Percentiles rank a stretch among this genome's conserved stretches.
Evolutionary conservation across 768 basidiomycete genomes (phyloP).

Genomic region (Multifurca ochricompacta): DNA sequence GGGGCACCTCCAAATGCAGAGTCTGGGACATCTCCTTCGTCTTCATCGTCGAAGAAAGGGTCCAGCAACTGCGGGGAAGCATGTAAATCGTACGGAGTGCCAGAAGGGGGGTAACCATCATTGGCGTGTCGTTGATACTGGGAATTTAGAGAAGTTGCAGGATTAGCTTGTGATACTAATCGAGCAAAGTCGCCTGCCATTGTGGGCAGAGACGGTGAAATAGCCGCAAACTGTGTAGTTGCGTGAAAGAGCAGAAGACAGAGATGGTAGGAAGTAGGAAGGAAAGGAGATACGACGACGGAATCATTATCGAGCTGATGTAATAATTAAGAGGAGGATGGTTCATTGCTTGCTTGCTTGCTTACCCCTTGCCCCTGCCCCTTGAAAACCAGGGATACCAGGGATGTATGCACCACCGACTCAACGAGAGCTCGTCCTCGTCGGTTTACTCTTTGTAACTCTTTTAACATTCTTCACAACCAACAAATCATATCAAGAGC

Average conservation of each 20-base stretch:
- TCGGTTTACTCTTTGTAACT: conserved; percentile 24
- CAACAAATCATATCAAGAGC: not conserved
- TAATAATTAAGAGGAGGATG: too few relatives aligned
- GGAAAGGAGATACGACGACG: too few relatives aligned
- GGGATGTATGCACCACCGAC: conserved; percentile 24
- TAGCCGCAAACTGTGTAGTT: not conserved
- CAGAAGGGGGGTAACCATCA: conserved; percentile 54
- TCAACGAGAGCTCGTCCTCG: conserved; percentile 26
- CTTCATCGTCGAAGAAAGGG: conserved; percentile 86
- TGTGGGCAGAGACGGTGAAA: not conserved
- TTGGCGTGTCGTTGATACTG: conserved; percentile 43
- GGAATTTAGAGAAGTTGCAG: conserved; percentile 39
- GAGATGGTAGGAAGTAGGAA: too few relatives aligned
- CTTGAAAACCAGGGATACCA: too few relatives aligned
- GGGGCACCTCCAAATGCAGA: conserved; percentile 52
- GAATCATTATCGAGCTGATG: too few relatives aligned
- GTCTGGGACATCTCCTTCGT: conserved; percentile 57
- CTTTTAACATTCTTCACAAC: conserved; percentile 21
- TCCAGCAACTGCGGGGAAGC: conserved; percentile 44
- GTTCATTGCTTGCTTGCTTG: too few relatives aligned
- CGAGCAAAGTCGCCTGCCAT: conserved; percentile 71
- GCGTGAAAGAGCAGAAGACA: too few relatives aligned
- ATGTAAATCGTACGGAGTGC: conserved; percentile 35
- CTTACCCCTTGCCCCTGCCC: too few relatives aligned
- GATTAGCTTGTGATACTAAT: conserved; percentile 66